Evolutionary conservation across 805 yeast genomes (phyloP).

Genomic region (Kockiozyma suomiensis): DNA sequence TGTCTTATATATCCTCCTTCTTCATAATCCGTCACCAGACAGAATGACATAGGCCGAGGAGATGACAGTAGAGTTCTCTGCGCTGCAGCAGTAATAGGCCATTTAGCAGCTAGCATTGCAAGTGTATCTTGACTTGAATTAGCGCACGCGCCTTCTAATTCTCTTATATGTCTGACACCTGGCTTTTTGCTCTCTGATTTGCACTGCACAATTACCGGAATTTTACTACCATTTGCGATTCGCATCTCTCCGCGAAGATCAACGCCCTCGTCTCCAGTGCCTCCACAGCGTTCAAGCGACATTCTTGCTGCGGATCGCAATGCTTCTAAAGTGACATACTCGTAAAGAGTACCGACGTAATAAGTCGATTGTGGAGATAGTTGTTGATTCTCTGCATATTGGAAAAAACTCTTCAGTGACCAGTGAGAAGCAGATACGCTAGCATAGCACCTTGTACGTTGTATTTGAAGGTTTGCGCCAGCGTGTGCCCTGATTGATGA

Average conservation of each 20-base stretch:
- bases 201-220: constrained; percentile 37
- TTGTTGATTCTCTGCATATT: constrained; percentile 10
- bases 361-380: constrained; percentile 26
- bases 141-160: constrained; percentile 32
- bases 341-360: constrained; percentile 37
- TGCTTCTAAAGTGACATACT: constrained; percentile 32
- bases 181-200: constrained; percentile 46
- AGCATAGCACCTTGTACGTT: neutral
- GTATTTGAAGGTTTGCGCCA: neutral
- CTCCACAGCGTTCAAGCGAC: constrained; percentile 35
- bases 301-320: constrained; percentile 19
- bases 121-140: constrained; percentile 15
- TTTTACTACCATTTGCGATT: neutral
- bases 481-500: neutral
- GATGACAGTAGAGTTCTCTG: constrained; percentile 19
- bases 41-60: constrained; percentile 25
- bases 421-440: constrained; percentile 3
- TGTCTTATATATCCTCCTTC: constrained; percentile 27
- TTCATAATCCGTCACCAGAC: constrained; percentile 12
- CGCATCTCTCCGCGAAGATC: constrained; percentile 35
- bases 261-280: constrained; percentile 36
- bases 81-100: constrained; percentile 25
- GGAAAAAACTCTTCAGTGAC: constrained; percentile 20
- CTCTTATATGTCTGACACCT: constrained; percentile 47
- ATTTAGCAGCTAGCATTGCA: constrained; percentile 31